Evolutionary conservation across 1,284 basidiomycete genomes (phyloP), one percentile per base, ranked within the genome.

Genomic region (Vanrija sp.): DNA sequence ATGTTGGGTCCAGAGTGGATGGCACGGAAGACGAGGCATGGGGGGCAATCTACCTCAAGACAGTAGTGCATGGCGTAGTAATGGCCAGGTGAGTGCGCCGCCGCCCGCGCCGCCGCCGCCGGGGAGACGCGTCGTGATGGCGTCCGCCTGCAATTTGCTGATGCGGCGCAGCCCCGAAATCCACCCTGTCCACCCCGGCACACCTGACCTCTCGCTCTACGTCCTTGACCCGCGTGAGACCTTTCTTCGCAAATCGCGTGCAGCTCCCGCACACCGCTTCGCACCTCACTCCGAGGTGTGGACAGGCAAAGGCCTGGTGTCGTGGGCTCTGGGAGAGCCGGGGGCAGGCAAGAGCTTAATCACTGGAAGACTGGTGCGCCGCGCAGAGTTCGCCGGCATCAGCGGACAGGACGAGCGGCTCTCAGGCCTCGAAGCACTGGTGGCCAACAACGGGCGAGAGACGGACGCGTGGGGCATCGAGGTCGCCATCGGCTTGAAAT

Each of bases 211-310:
- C 6, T 73, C 71, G 7, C 55, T 75, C 18, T 75, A 75, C 61
- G 65, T 73, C 42, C 67, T 74, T 43, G 73, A 75, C 55, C 69
- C 73, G 8, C 68, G 73, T 46, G 72, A 75, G 49, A 73, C 73
- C 9, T 72, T 58, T 46, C 60, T 73, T 9, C 64, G 70, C 9
- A 56, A 62, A 14, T 64, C 69, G 39, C 67, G 73, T 19, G 57
- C 59, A 44, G 61, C 38, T 38, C 60, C 47, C 16, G 46, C 28
- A 15, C 48, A 44, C 56, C 54, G 25, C 38, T 26, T 21, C 48
- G 16, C 38, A 12, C 49, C 9, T 10, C 48, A 21, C 43, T 55
- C 51, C 8, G 70, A 73, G 45, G 72, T 75, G 45, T 75, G 73
- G 73, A 69, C 71, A 10, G 73, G 73, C 19, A 74, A 73, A 48